Evolutionary conservation across 495 filamentous ascomycete species (phyloP).

Genomic region (Hypoxylon fuscum): DNA sequence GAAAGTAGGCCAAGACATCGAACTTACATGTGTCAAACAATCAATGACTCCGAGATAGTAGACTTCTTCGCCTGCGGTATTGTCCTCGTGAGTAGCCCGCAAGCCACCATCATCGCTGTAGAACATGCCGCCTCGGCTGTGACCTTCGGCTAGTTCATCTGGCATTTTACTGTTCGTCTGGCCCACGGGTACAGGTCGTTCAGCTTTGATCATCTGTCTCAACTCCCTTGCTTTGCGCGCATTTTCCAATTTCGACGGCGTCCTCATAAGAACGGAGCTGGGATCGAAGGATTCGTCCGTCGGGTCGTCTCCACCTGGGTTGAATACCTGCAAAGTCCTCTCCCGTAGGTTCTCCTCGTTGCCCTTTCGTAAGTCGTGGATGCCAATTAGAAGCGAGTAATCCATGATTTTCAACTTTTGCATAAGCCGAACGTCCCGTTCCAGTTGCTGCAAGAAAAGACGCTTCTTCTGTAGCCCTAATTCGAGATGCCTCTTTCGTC

Average conservation of each 20-base stretch:
- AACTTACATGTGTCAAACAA: constrained; percentile 90
- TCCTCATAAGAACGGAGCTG: constrained; percentile 77
- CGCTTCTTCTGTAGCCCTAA: constrained; percentile 87
- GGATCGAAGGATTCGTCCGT: constrained; percentile 59
- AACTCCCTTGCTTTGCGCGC: constrained; percentile 91
- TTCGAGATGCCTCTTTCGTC: constrained; percentile 83
- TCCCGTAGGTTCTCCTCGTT: constrained; percentile 96
- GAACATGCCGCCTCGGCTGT: constrained; percentile 61
- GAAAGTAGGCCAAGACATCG: background rate
- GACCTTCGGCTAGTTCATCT: constrained; percentile 76
- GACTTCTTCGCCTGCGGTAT: constrained; percentile 84
- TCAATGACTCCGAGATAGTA: constrained; percentile 99
- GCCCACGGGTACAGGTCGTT: constrained; percentile 90
- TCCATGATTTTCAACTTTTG: constrained; percentile 97
- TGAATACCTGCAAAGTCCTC: constrained; percentile 94
- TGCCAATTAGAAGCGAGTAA: constrained; percentile 93
- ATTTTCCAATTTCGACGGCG: constrained; percentile 93
- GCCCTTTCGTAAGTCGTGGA: constrained; percentile 86
- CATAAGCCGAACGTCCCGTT: constrained; percentile 83
- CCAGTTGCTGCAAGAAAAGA: constrained; percentile 86
- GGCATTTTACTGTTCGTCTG: constrained; percentile 87
- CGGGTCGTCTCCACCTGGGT: constrained; percentile 79
- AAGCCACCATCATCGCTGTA: constrained; percentile 96
- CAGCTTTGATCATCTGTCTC: constrained; percentile 88
- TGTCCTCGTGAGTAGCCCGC: constrained; percentile 90